These are phyloP conservation scores for barrel medic (Medicago truncatula) DNA, from an alignment of 306 rosid species.

Conservation along the genomic window DNA sequence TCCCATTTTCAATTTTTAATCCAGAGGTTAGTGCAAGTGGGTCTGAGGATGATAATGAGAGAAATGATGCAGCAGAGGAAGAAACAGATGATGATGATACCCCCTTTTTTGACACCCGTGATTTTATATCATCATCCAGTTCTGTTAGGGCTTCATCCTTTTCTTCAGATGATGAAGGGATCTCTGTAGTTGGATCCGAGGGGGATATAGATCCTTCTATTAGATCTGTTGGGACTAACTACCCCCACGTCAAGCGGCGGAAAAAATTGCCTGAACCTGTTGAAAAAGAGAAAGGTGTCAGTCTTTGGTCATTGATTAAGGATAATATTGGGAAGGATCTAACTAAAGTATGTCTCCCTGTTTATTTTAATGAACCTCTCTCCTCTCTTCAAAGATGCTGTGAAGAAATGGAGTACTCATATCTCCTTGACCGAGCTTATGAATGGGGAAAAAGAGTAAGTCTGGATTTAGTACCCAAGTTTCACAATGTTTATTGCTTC, in stretches of 20 bases:
- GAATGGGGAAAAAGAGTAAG: conserved; percentile 95
- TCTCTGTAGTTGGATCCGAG: conserved; percentile 60
- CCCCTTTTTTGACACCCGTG: conserved; percentile 91
- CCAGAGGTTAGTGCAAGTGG: conserved; percentile 80
- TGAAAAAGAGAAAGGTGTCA: conserved; percentile 93
- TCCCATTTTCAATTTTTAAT: conserved; percentile 30
- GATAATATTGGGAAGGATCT: conserved; percentile 97
- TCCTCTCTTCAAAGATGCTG: conserved; percentile 92
- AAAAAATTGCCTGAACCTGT: conserved; percentile 94
- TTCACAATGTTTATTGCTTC: conserved; percentile 2
- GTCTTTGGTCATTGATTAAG: conserved; percentile 98
- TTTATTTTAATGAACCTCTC: conserved; percentile 92
- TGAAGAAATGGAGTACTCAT: conserved; percentile 93
- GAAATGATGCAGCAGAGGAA: conserved; percentile 93
- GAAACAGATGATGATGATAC: conserved; percentile 91
- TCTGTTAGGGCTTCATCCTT: conserved; percentile 81
- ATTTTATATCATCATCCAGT: conserved; percentile 89
- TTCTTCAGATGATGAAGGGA: conserved; percentile 87
- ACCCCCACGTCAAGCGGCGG: conserved; percentile 77
- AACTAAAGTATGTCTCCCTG: conserved; percentile 97
- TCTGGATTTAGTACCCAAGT: conserved; percentile 9
- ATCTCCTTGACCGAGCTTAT: conserved; percentile 89
- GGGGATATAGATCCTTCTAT: conserved; percentile 75
- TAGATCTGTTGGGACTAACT: conserved; percentile 66
- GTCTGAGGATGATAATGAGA: conserved; percentile 89